Percentiles rank a stretch among this genome's conserved stretches.
phyloP scores from a whole-genome alignment of 495 filamentous ascomycete species.

The Lasiosphaeria ovina region DNA sequence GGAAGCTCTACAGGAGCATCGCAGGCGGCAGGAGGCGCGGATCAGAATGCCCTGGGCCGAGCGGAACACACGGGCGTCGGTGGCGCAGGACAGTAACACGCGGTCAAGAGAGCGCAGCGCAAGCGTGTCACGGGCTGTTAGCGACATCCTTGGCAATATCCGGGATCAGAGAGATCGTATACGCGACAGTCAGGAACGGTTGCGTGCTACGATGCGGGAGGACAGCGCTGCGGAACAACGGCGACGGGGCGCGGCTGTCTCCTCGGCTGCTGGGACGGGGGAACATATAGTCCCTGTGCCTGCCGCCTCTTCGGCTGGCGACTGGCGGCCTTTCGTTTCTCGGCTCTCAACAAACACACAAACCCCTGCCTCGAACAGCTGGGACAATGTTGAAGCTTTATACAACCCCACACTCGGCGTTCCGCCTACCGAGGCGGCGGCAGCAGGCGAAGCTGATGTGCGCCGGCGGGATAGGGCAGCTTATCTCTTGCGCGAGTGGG shows the following conservation, averaged over 20 bases:
- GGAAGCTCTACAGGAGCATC: constrained; percentile 46
- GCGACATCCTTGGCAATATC: constrained; percentile 26
- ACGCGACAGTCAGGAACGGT: constrained; percentile 22
- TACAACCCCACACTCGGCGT: constrained; percentile 15
- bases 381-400: constrained; percentile 27
- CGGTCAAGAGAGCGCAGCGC: constrained; percentile 24
- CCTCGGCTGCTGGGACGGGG: neutral
- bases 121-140: constrained; percentile 24
- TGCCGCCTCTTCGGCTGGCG: too few species aligned
- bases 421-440: neutral
- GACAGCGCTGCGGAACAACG: constrained; percentile 9
- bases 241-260: neutral
- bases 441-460: constrained; percentile 13
- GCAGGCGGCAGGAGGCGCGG: constrained; percentile 43
- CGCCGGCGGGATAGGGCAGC: constrained; percentile 23
- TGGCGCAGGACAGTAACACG: constrained; percentile 7
- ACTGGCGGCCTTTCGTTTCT: constrained; percentile 11
- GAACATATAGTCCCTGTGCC: too few species aligned
- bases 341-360: constrained; percentile 20
- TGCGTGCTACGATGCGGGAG: constrained; percentile 15
- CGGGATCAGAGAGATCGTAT: constrained; percentile 25
- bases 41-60: constrained; percentile 17
- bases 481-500: constrained; percentile 32
- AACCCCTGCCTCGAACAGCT: constrained; percentile 10
- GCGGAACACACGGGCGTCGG: constrained; percentile 4